These are phyloP conservation scores for Forsythia viridissima DNA, from an alignment of 257 asterid species.

Conservation along the genomic window DNA sequence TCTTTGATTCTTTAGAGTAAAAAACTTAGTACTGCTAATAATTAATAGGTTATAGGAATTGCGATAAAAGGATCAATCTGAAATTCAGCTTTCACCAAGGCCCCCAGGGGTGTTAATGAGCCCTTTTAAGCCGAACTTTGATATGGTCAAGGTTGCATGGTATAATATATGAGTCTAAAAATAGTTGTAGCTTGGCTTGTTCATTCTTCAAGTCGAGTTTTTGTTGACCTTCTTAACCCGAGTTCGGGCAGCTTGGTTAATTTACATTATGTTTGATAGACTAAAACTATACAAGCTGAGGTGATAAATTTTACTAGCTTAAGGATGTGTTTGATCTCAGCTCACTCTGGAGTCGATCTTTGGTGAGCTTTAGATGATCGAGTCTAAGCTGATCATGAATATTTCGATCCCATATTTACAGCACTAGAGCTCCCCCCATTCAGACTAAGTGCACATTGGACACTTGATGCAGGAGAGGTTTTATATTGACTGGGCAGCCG, in stretches of 20 bases:
- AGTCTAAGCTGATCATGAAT: neutral
- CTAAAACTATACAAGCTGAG: neutral
- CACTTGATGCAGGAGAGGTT: neutral
- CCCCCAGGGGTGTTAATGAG: neutral
- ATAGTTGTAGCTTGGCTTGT: neutral
- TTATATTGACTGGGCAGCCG: neutral
- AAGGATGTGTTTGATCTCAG: neutral
- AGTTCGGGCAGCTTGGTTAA: neutral
- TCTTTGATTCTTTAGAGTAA: neutral
- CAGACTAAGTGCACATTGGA: neutral
- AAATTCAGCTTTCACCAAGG: neutral
- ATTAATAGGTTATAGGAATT: neutral
- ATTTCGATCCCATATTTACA: neutral
- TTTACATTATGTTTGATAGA: neutral
- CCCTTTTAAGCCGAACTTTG: neutral
- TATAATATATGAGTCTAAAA: neutral
- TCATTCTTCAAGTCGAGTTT: neutral
- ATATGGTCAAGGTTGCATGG: neutral
- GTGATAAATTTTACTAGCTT: neutral
- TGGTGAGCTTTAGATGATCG: neutral
- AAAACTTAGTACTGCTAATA: neutral
- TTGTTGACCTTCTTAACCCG: neutral
- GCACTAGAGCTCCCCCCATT: neutral
- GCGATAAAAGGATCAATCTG: neutral
- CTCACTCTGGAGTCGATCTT: neutral